Base-by-base conservation (phyloP, 106 monocot species). In the Acorus calamus region DNA sequence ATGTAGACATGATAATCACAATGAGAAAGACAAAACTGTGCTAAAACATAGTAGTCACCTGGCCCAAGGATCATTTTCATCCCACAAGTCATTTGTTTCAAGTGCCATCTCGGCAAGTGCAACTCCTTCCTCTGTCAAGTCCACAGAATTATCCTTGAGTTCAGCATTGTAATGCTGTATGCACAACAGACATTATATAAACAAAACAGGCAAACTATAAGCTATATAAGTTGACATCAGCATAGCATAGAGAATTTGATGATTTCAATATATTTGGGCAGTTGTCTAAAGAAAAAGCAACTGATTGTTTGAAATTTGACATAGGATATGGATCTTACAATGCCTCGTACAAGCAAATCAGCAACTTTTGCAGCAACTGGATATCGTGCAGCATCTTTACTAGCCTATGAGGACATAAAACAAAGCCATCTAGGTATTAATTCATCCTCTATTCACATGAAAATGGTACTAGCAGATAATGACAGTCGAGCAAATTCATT, bases 31-130 rank as follows among this genome's bases (percentile, higher is more conserved):
- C 11, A 60, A 52, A 71, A 28, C 28, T 28, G 28, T 0, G 28
- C 28, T 28, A 4, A 62, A 51, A 45, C 63, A 11, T 44, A 28
- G 59, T 48, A 71, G 14, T 11, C 46, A 98, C 98, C 98, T 88
- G 42, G 98, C 98, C 98, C 98, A 98, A 75, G 91, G 98, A 77
- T 92, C 98, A 78, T 88, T 98, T 81, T 98, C 98, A 85, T 98
- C 98, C 98, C 98, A 98, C 11, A 98, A 68, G 72, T 98, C 98
- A 70, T 86, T 71, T 61, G 98, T 92, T 68, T 88, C 87, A 52
- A 98, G 83, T 73, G 81, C 76, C 85, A 92, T 87, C 68, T 98
- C 98, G 61, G 92, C 78, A 69, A 85, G 73, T 68, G 85, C 68
- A 79, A 98, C 88, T 53, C 98, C 98, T 64, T 98, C 88, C 64